These are phyloP conservation scores for Kluyveromyces aestuarii DNA, from an alignment of 805 yeast species.

Conservation along the genomic window DNA sequence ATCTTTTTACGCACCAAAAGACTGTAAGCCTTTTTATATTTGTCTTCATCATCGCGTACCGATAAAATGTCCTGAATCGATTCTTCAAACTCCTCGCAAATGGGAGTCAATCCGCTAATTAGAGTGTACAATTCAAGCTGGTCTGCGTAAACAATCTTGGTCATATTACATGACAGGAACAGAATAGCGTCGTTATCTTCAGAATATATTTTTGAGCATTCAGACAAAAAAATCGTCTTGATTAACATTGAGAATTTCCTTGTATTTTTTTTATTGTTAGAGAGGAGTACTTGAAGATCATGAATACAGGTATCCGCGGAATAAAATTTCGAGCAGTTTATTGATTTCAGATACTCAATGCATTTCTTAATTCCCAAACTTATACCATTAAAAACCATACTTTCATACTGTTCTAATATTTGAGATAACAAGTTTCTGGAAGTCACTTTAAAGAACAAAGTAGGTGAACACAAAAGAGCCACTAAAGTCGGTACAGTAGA, in stretches of 20 bases:
- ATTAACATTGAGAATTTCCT: conserved; percentile 12
- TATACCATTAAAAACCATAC: conserved; percentile 58
- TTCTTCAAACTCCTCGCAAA: conserved; percentile 20
- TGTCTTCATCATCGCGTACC: background rate
- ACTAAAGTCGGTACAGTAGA: conserved; percentile 58
- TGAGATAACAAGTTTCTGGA: conserved; percentile 47
- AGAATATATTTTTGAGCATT: conserved; percentile 4
- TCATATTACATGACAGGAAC: conserved; percentile 16
- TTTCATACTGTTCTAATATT: conserved; percentile 57
- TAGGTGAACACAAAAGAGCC: conserved; percentile 53
- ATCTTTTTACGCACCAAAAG: conserved; percentile 2
- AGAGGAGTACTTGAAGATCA: conserved; percentile 11
- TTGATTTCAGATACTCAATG: conserved; percentile 29
- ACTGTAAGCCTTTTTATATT: background rate
- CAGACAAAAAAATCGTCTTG: conserved; percentile 8
- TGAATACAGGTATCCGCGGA: conserved; percentile 9
- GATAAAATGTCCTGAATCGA: conserved; percentile 10
- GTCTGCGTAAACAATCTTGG: conserved; percentile 11
- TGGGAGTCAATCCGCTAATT: conserved; percentile 12
- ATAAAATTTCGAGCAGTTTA: conserved; percentile 6
- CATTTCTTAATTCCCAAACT: conserved; percentile 54
- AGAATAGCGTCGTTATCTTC: conserved; percentile 9
- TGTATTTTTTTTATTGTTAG: conserved; percentile 11
- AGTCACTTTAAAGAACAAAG: conserved; percentile 33
- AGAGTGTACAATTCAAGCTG: conserved; percentile 16